Evolutionary conservation across 768 basidiomycete genomes (phyloP).

Genomic region (Tulasnella calospora): DNA sequence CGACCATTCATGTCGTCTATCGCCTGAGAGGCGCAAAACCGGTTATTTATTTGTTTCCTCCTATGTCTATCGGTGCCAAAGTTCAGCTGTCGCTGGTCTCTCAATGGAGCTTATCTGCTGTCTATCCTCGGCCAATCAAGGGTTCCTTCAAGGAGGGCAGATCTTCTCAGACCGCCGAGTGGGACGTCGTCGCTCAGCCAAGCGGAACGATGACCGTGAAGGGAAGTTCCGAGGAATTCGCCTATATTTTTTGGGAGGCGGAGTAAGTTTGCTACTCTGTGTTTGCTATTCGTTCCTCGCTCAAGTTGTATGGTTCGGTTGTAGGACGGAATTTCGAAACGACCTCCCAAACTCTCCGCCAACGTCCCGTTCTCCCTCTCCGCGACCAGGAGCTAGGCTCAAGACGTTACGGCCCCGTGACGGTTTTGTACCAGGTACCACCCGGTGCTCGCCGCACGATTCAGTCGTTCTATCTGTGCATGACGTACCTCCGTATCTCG

Average conservation of each 20-base stretch:
- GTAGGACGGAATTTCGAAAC: neutral
- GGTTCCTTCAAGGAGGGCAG: neutral
- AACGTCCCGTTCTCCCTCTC: neutral
- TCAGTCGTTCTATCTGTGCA: neutral
- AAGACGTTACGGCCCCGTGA: neutral
- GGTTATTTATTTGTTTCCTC: neutral
- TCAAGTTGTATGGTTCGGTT: neutral
- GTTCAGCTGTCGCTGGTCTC: constrained; percentile 35
- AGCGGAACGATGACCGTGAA: constrained; percentile 30
- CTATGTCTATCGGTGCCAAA: neutral
- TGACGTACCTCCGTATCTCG: neutral
- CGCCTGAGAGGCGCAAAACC: neutral
- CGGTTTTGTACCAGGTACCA: neutral
- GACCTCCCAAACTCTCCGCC: neutral
- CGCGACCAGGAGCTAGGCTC: neutral
- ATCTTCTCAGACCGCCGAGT: neutral
- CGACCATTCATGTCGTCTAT: neutral
- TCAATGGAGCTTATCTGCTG: constrained; percentile 38
- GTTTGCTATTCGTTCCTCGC: neutral
- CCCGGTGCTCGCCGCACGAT: neutral
- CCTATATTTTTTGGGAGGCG: constrained; percentile 1
- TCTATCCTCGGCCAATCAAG: constrained; percentile 34
- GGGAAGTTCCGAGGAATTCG: neutral
- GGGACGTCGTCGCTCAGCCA: neutral
- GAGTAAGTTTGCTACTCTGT: neutral